Conservation (phyloP, 169 alveolate species). For the Pseudocohnilembus persalinus region DNA sequence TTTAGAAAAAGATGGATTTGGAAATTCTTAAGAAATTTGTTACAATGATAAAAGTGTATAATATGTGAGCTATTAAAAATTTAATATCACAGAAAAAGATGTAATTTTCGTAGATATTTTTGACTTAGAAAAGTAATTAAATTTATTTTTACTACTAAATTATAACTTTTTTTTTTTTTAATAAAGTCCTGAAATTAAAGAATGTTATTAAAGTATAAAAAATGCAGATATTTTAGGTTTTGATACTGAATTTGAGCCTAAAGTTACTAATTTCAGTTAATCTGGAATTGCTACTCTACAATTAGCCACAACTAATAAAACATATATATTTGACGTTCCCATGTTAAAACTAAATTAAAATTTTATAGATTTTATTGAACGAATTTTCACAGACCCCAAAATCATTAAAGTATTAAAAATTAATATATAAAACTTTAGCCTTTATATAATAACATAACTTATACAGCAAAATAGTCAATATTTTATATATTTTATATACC, state of each 20-base stretch:
- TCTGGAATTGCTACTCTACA: constrained; percentile 36
- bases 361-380: constrained; percentile 16
- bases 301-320: constrained; percentile 14
- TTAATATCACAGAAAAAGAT: constrained; percentile 20
- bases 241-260: constrained; percentile 39
- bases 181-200: background rate
- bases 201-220: background rate
- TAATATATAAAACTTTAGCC: too few relatives aligned
- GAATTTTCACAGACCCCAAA: too few relatives aligned
- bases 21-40: constrained; percentile 35
- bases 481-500: too few relatives aligned
- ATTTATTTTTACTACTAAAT: too few relatives aligned
- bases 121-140: background rate
- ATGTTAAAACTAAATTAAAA: constrained; percentile 8
- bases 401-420: too few relatives aligned
- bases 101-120: constrained; percentile 16
- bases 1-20: constrained; percentile 38
- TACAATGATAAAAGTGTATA: background rate
- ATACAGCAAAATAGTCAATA: too few relatives aligned
- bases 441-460: too few relatives aligned
- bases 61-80: constrained; percentile 6
- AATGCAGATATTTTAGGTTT: constrained; percentile 25
- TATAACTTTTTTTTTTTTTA: too few relatives aligned
- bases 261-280: constrained; percentile 18
- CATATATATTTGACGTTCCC: constrained; percentile 24